Evolutionary conservation across 345 rosid genomes (phyloP).

Genomic region (Arabidopsis arenosa): DNA sequence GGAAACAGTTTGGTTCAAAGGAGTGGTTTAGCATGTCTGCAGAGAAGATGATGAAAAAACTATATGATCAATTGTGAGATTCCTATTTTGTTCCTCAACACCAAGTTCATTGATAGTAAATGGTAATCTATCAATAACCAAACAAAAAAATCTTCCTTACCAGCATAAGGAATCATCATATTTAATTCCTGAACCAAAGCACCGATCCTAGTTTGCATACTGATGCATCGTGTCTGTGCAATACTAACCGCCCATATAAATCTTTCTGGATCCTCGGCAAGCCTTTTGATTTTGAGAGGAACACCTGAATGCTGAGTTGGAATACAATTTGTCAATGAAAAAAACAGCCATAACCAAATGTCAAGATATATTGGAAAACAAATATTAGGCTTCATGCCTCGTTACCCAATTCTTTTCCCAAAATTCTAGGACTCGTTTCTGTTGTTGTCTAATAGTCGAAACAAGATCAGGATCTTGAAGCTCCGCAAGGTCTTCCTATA

Average conservation of each 20-base stretch:
- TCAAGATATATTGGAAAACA: neutral
- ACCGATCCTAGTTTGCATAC: conserved; percentile 81
- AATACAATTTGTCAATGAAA: conserved; percentile 28
- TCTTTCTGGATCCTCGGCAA: conserved; percentile 81
- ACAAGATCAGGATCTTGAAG: conserved; percentile 86
- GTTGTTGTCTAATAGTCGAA: conserved; percentile 76
- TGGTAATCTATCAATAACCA: neutral
- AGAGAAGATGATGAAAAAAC: conserved; percentile 9
- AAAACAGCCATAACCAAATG: conserved; percentile 12
- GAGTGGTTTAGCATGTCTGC: conserved; percentile 98
- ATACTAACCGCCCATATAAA: conserved; percentile 86
- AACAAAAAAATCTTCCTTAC: conserved; percentile 45
- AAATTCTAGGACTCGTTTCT: conserved; percentile 68
- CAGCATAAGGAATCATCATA: conserved; percentile 95
- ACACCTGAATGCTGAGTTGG: conserved; percentile 69
- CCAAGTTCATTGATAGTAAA: neutral
- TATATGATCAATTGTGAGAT: neutral
- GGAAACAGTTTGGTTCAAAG: conserved; percentile 85
- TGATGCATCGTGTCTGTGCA: conserved; percentile 84
- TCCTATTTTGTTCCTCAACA: neutral
- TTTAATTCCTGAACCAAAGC: conserved; percentile 86
- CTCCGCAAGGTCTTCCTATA: conserved; percentile 80
- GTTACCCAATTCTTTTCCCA: conserved; percentile 95
- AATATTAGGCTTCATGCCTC: conserved; percentile 23
- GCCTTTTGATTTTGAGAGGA: conserved; percentile 89